Conservation (phyloP, 208 protist species). For the Leishmania amazonensis region DNA sequence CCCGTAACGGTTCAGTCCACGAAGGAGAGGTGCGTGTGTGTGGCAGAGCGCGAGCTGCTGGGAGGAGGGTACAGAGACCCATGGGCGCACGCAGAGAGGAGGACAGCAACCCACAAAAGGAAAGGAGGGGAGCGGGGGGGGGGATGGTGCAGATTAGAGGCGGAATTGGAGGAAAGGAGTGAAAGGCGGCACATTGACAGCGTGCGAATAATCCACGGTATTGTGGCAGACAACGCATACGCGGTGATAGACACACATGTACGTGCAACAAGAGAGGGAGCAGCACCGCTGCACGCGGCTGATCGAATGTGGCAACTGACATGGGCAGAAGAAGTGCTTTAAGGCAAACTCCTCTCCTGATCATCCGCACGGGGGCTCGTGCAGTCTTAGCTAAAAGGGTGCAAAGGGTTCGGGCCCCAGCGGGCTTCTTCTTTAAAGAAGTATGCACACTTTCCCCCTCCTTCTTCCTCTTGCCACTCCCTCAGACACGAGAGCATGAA, state of each 20-base stretch:
- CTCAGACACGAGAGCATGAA: neutral
- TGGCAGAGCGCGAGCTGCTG: constrained; percentile 1
- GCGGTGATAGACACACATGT: neutral
- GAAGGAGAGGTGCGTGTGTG: neutral
- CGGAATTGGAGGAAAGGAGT: neutral
- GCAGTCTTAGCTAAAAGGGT: neutral
- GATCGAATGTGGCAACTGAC: too few species aligned
- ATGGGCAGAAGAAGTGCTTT: too few species aligned
- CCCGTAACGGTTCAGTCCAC: neutral
- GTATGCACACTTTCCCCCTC: neutral
- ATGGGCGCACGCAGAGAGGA: neutral
- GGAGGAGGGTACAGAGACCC: neutral
- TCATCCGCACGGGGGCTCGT: neutral
- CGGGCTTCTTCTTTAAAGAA: neutral
- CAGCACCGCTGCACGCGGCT: neutral
- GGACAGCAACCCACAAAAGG: neutral
- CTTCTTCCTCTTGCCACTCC: neutral
- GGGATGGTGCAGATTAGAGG: neutral
- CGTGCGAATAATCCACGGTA: neutral
- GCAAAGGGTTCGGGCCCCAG: neutral
- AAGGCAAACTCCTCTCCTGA: neutral
- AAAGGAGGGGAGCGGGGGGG: neutral
- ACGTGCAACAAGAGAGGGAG: neutral
- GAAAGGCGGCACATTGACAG: neutral
- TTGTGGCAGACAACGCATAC: neutral